phyloP scores from a whole-genome alignment of 371 early-diverging fungal genomes.

The Dichotomocladium elegans region DNA sequence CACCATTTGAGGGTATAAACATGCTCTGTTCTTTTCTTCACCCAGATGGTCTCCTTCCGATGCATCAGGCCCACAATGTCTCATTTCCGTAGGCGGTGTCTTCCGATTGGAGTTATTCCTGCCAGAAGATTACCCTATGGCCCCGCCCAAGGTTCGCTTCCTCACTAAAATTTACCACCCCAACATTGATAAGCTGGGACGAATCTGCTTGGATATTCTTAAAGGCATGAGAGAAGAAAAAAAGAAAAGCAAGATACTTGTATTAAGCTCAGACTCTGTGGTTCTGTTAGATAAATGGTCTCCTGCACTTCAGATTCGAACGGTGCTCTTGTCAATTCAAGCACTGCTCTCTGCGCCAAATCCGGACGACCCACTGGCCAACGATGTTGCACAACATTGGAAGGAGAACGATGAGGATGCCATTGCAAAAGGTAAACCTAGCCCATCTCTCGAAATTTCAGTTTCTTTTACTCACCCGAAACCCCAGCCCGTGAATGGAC shows the following conservation, averaged over 20 bases:
- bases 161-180: conserved; percentile 99
- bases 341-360: conserved; percentile 96
- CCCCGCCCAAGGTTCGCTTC: conserved; percentile 97
- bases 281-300: conserved; percentile 99
- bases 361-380: conserved; percentile 97
- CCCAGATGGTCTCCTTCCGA: too few relatives aligned
- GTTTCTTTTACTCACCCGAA: too few relatives aligned
- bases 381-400: conserved; percentile 98
- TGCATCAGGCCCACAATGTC: too few relatives aligned
- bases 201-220: conserved; percentile 98
- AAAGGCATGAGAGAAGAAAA: too few relatives aligned
- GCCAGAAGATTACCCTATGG: conserved; percentile 98
- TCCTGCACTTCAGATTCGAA: conserved; percentile 96
- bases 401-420: conserved; percentile 92
- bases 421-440: conserved; percentile 85
- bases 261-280: too few relatives aligned
- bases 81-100: conserved; percentile 80
- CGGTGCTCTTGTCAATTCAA: conserved; percentile 96
- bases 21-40: too few relatives aligned
- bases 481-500: too few relatives aligned
- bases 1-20: conserved; percentile 92
- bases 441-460: too few relatives aligned
- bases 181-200: conserved; percentile 97
- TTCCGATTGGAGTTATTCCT: conserved; percentile 96
- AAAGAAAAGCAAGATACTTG: too few relatives aligned